Conservation (phyloP, 768 basidiomycete species). For the Mycena filopes region DNA sequence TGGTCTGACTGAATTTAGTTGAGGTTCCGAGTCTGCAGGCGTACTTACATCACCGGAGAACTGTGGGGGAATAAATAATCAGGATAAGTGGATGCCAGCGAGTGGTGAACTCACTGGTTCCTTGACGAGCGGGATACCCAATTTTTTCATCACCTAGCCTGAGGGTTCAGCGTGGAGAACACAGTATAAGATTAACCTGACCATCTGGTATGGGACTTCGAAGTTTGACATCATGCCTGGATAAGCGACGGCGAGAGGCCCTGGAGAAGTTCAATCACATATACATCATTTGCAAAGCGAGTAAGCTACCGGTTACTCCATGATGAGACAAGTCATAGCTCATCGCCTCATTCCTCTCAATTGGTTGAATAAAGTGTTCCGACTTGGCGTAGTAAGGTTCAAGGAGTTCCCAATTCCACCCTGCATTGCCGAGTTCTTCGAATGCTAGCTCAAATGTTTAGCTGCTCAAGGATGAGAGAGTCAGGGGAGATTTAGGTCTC, state of each 20-base stretch:
- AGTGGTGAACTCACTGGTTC: constrained; percentile 1
- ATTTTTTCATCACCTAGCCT: constrained; percentile 13
- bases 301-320: neutral
- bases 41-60: constrained; percentile 20
- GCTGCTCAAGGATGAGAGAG: too few relatives aligned
- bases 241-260: constrained; percentile 6
- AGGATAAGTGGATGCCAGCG: neutral
- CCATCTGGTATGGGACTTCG: constrained; percentile 5
- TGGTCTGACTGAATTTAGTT: constrained; percentile 8
- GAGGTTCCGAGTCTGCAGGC: neutral
- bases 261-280: neutral
- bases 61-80: neutral
- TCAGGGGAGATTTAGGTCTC: neutral
- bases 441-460: too few relatives aligned
- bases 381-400: constrained; percentile 13
- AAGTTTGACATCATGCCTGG: neutral
- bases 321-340: neutral
- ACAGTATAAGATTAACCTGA: neutral
- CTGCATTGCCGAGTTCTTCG: constrained; percentile 11
- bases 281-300: too few relatives aligned
- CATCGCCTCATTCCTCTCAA: neutral
- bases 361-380: constrained; percentile 11
- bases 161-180: neutral
- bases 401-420: constrained; percentile 28
- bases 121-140: constrained; percentile 1